Evolutionary conservation across 768 basidiomycete genomes (phyloP), one percentile per base, ranked within the genome.

Genomic region (Lactifluus echinatus): DNA sequence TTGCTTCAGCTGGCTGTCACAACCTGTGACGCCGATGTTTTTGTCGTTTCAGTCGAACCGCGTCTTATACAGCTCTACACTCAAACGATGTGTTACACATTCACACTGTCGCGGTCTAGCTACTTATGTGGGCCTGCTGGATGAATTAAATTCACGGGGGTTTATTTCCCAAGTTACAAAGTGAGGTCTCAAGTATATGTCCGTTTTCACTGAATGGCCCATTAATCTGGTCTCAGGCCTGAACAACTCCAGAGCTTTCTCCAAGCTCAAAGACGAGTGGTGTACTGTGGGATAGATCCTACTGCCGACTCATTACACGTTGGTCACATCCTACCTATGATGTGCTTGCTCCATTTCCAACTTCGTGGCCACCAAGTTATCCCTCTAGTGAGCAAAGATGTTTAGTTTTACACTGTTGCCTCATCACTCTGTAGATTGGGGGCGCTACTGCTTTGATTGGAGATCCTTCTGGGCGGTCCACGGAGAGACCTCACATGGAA

Each of bases 381-480:
- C 31, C 85, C 90, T 4, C 77, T 99, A 26, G 95, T 96, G 66
- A 72, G 89, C 1, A 26, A n/a, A 28, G 26, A 19, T 46, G 23
- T 17, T 42, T 28, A 51, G 36, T 6, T 50, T 45, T 4, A 6
- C 37, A 59, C 42, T 29, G 26, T 29, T 47, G 4, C 45, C 28
- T 53, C 48, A 61, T 54, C 24, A 48, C 37, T 40, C 39, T 31
- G 31, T 66, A 98, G 95, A 88, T 97, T 68, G 95, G 96, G 31
- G 93, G 93, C 1, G 94, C 93, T 8, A 98, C 95, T 0, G 96
- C 93, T 8, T 83, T 87, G n/a, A 85, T 99, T 44, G 96, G 96
- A 6, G 96, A 99, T 67, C 96, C 96, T 8, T 95, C 94, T 4
- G 95, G 96, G 2, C 79, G 94, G 34, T 77, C 79, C 4, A 81